phyloP scores from a whole-genome alignment of 805 yeast species.

The Cephaloascus albidus region DNA sequence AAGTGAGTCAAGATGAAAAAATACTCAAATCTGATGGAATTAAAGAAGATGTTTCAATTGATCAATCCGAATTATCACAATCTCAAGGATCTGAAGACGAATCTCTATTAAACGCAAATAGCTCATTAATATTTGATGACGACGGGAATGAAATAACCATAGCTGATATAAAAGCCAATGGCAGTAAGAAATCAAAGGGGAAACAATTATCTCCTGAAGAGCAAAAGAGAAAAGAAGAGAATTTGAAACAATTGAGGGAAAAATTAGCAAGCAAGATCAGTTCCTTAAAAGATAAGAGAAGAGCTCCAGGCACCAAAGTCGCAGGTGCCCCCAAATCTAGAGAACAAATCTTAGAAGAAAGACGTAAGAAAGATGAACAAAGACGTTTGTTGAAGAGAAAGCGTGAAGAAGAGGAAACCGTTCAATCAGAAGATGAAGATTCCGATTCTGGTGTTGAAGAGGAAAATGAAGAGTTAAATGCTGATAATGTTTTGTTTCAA shows the following conservation, averaged over 20 bases:
- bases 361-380: conserved; percentile 41
- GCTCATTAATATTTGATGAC: conserved; percentile 55
- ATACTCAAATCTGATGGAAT: no score
- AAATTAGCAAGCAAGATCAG: conserved; percentile 69
- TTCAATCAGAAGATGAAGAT: conserved; percentile 17
- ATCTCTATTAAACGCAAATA: conserved; percentile 6
- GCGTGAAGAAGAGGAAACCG: conserved; percentile 26
- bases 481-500: conserved; percentile 54
- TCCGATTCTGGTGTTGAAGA: conserved; percentile 21
- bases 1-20: background rate
- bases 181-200: conserved; percentile 5
- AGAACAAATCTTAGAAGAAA: conserved; percentile 66
- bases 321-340: conserved; percentile 80
- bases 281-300: conserved; percentile 66
- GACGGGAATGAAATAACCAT: conserved; percentile 51
- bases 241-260: conserved; percentile 63
- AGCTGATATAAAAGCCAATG: conserved; percentile 10
- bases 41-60: conserved; percentile 1
- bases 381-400: conserved; percentile 23
- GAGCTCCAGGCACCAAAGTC: conserved; percentile 80
- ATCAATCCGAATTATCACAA: background rate
- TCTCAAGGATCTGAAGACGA: background rate
- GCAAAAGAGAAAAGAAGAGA: conserved; percentile 37
- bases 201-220: conserved; percentile 35
- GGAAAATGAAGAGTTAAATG: conserved; percentile 17